A percentile compares a stretch with the other conserved stretches of the same genome.
These are phyloP conservation scores for Athelia psychrophila DNA, from an alignment of 1,284 basidiomycete genomes.

Conservation along the genomic window DNA sequence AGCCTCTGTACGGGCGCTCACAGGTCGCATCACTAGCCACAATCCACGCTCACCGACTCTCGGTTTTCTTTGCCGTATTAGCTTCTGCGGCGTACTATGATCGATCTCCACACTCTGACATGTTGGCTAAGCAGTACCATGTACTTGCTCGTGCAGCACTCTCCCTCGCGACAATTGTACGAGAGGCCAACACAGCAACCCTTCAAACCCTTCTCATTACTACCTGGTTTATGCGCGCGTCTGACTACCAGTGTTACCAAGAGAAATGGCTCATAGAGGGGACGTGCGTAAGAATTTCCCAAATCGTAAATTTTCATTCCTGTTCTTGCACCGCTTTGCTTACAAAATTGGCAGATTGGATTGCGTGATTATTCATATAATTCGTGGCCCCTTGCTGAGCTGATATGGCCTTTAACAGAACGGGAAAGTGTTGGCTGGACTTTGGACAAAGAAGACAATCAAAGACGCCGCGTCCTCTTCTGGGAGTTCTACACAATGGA, in stretches of 20 bases:
- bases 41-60: constrained; percentile 43
- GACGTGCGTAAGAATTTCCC: constrained; percentile 37
- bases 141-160: constrained; percentile 44
- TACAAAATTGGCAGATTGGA: constrained; percentile 37
- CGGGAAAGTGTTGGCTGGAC: no score
- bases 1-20: no score
- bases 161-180: constrained; percentile 37
- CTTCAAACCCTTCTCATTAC: constrained; percentile 48
- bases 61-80: constrained; percentile 48
- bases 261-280: constrained; percentile 47
- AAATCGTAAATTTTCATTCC: constrained; percentile 30
- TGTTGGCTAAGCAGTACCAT: constrained; percentile 36
- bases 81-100: constrained; percentile 42
- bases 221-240: constrained; percentile 39
- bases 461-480: no score
- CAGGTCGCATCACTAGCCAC: constrained; percentile 25
- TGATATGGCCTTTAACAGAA: no score
- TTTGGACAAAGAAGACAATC: no score
- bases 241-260: constrained; percentile 38
- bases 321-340: no score
- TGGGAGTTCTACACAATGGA: no score
- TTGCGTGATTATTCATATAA: no score
- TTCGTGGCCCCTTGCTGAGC: no score
- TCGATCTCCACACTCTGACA: constrained; percentile 22
- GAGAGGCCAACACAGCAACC: constrained; percentile 42